Conservation (phyloP, 768 basidiomycete species). For the Pholiota microspora region DNA sequence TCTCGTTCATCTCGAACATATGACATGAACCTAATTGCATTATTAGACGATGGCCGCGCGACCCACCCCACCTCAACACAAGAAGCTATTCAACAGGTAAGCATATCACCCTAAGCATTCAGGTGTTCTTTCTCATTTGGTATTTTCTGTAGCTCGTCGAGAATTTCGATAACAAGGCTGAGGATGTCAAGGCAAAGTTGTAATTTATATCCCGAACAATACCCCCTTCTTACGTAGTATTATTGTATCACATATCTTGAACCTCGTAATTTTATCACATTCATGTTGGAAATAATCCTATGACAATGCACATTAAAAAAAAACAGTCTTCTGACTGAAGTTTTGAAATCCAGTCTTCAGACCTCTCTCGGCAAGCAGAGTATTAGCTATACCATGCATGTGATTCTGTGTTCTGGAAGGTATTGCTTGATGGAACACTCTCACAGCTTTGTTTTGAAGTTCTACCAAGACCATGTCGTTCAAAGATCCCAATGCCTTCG, state of each 20-base stretch:
- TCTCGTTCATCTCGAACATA: background rate
- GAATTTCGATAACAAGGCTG: slow-evolving; percentile 50
- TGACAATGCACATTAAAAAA: background rate
- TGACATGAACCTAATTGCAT: background rate
- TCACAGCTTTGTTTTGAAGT: background rate
- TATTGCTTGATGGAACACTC: background rate
- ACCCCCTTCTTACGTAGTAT: background rate
- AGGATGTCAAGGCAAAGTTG: slow-evolving; percentile 49
- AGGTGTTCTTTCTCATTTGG: background rate
- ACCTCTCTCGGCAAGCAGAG: too few relatives aligned
- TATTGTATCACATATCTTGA: slow-evolving; percentile 9
- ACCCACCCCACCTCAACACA: slow-evolving; percentile 74
- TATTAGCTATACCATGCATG: background rate
- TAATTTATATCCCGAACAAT: slow-evolving; percentile 26
- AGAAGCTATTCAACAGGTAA: slow-evolving; percentile 76
- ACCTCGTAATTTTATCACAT: slow-evolving; percentile 6
- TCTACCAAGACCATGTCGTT: slow-evolving; percentile 33
- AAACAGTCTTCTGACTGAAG: too few relatives aligned
- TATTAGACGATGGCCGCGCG: slow-evolving; percentile 71
- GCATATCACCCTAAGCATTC: slow-evolving; percentile 22
- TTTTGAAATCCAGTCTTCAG: too few relatives aligned
- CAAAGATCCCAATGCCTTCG: slow-evolving; percentile 48
- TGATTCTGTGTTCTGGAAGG: background rate
- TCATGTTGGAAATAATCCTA: background rate
- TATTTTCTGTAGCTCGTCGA: slow-evolving; percentile 34